Conservation (phyloP, 306 rosid species). For the Dryas alaskensis region DNA sequence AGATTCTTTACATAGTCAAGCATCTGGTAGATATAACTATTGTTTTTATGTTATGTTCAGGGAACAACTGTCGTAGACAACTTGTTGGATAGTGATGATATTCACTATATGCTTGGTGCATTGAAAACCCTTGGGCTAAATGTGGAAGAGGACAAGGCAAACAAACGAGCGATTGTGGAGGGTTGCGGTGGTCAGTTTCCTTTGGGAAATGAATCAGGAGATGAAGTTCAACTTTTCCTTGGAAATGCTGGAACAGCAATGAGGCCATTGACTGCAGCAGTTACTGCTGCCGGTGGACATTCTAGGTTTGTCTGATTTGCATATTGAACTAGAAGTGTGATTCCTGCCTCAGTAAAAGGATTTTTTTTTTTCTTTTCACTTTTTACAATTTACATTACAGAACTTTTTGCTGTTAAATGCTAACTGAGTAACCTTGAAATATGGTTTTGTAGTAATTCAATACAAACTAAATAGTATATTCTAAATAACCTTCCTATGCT, state of each 20-base stretch:
- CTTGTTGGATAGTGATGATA: constrained; percentile 83
- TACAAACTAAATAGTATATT: not conserved
- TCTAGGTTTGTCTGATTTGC: constrained; percentile 48
- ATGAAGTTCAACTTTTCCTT: constrained; percentile 84
- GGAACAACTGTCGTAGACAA: constrained; percentile 97
- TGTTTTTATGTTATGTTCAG: constrained; percentile 38
- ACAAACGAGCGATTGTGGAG: constrained; percentile 76
- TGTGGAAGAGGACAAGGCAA: constrained; percentile 74
- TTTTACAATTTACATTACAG: not conserved
- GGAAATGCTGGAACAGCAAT: constrained; percentile 99
- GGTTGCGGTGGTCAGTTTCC: constrained; percentile 95
- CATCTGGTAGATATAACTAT: constrained; percentile 2
- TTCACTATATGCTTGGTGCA: constrained; percentile 95
- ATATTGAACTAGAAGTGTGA: constrained; percentile 8
- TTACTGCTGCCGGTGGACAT: constrained; percentile 91
- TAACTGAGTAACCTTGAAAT: not conserved
- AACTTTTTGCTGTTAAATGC: not conserved
- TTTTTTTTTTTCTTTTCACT: not conserved
- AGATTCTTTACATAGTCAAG: not conserved
- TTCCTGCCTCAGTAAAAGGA: not conserved
- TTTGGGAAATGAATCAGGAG: constrained; percentile 47
- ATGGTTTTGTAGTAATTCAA: not conserved
- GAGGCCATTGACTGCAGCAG: constrained; percentile 97
- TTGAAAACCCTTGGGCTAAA: constrained; percentile 72
- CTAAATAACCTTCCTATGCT: constrained; percentile 12